Base-by-base conservation (phyloP, 371 early-diverging fungal genomes). In the Mortierella sp. region DNA sequence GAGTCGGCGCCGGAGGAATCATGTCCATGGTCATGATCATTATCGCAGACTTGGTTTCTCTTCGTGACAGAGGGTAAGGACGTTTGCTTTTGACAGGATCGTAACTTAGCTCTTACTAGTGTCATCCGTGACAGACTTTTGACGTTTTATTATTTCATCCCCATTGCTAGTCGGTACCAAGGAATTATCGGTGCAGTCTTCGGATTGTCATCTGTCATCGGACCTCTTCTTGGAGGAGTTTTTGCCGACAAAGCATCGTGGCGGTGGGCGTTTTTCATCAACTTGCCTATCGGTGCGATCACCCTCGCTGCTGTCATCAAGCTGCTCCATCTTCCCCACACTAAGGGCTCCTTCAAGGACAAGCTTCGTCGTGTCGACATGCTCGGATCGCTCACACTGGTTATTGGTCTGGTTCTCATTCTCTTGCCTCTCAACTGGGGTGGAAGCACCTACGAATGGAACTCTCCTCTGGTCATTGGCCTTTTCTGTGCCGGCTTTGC, bases 191-290 rank as follows among this genome's bases (percentile, higher is more conserved):
- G 83, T 1, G 79, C 70, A 12, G 73, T 76, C 43, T 87, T 81
- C 71, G 79, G 72, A 31, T 49, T 90, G n/a, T 86, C 91, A 0
- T 86, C 86, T 49, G 89, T 89, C 2, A 76, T 88, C 23, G 93
- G 92, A 3, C 92, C 92, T 7, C 79, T 90, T 42, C 48, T 85
- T 78, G 92, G 92, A 34, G 92, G 92, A 55, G 86, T 86, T 11
- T 89, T 93, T 31, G 83, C 84, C 0, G 86, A 87, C 54, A 62
- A 85, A 39, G 80, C 86, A 37, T 79, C 78, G 1, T 93, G 92
- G 93, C 86, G 90, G 12, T 92, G 90, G 90, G 88, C 86, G 32
- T 91, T 91, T 59, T 86, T 65, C 51, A 79, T 87, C 37, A 84
- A 86, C 78, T 53, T 87, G 17, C 88, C 88, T 26, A 60, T 87